Evolutionary conservation across 495 filamentous ascomycete species (phyloP).

Genomic region (Neurospora discreta): DNA sequence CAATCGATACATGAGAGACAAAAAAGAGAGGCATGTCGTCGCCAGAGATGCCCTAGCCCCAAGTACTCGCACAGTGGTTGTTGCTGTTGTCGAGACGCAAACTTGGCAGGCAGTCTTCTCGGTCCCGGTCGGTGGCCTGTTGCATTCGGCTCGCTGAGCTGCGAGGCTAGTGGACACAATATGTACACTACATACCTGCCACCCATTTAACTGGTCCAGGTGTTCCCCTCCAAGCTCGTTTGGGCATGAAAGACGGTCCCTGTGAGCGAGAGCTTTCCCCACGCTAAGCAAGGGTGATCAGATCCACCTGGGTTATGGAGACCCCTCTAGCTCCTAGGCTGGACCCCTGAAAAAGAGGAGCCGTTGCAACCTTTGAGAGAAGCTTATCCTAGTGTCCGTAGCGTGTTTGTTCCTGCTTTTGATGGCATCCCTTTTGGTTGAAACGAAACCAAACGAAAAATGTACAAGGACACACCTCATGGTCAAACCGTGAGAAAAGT

Average conservation of each 20-base stretch:
- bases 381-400: neutral
- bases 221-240: constrained; percentile 2
- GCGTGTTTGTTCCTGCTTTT: neutral
- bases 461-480: neutral
- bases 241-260: neutral
- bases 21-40: neutral
- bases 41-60: constrained; percentile 1
- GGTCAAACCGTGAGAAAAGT: neutral
- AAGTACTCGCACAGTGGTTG: constrained; percentile 18
- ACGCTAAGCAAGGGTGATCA: neutral
- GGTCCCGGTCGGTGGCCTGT: constrained; percentile 5
- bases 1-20: neutral
- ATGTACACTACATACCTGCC: constrained; percentile 6
- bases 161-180: neutral
- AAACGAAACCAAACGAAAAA: neutral
- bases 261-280: neutral
- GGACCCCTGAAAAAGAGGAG: neutral
- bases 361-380: neutral
- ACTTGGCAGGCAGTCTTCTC: constrained; percentile 3
- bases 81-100: constrained; percentile 7
- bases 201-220: constrained; percentile 17
- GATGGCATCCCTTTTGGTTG: neutral
- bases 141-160: constrained; percentile 1
- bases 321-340: neutral
- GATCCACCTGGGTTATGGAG: neutral